Percentiles rank a stretch among this genome's conserved stretches.
phyloP scores from a whole-genome alignment of 495 filamentous ascomycete genomes.

The Wilcoxina mikolae region DNA sequence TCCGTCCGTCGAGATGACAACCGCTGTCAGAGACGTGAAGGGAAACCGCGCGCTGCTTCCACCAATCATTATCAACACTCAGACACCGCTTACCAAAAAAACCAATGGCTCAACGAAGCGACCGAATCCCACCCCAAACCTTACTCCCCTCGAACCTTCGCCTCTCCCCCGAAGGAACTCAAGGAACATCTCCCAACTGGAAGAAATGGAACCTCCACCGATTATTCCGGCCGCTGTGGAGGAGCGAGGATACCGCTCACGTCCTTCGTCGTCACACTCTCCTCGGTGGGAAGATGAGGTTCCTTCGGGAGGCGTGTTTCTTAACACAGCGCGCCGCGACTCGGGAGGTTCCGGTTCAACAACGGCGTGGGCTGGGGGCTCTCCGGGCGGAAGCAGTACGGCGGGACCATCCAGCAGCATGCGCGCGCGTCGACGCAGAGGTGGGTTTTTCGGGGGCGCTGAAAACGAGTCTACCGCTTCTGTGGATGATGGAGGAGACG shows the following conservation, averaged over 20 bases:
- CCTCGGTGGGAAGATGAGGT: slow-evolving; percentile 18
- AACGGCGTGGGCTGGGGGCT: slow-evolving; percentile 22
- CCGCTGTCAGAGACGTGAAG: background rate
- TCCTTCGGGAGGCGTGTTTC: slow-evolving; percentile 9
- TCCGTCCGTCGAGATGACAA: background rate
- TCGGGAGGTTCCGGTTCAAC: slow-evolving; percentile 21
- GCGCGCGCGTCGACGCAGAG: slow-evolving; percentile 15
- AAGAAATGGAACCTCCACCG: slow-evolving; percentile 26
- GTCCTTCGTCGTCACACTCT: slow-evolving; percentile 18
- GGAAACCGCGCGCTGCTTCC: slow-evolving; percentile 1
- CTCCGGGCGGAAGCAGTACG: slow-evolving; percentile 17
- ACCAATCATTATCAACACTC: slow-evolving; percentile 1
- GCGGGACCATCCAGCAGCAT: slow-evolving; percentile 18
- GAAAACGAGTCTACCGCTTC: slow-evolving; percentile 16
- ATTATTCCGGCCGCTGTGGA: slow-evolving; percentile 24
- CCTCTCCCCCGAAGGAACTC: background rate
- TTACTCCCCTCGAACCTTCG: background rate
- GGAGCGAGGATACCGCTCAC: slow-evolving; percentile 18
- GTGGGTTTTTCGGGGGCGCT: slow-evolving; percentile 11
- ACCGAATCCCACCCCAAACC: slow-evolving; percentile 1
- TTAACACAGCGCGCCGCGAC: slow-evolving; percentile 14
- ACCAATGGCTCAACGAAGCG: slow-evolving; percentile 2
- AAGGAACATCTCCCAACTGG: slow-evolving; percentile 9
- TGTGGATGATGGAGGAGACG: slow-evolving; percentile 20
- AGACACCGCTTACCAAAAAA: background rate